Evolutionary conservation across 768 basidiomycete species (phyloP).

Genomic region (Podaxis carcinomalis): DNA sequence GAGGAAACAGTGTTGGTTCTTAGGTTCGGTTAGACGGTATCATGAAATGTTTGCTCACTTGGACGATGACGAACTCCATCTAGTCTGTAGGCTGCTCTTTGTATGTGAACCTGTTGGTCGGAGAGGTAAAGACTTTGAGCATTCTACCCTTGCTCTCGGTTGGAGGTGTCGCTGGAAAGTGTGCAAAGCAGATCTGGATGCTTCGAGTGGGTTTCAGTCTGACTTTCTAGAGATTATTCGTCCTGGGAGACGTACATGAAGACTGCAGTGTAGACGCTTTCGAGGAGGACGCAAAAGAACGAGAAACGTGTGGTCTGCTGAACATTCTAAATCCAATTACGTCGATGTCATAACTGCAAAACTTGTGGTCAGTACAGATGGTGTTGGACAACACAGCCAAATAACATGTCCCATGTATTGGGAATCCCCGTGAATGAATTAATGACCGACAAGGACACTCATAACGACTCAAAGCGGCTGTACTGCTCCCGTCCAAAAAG

Average conservation of each 20-base stretch:
- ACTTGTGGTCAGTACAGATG: neutral
- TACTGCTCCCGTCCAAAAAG: neutral
- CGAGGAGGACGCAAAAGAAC: neutral
- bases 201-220: neutral
- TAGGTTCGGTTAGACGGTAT: neutral
- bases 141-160: neutral
- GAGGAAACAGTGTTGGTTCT: neutral
- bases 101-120: neutral
- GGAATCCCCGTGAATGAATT: neutral
- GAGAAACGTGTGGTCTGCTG: neutral
- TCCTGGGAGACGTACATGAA: neutral
- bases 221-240: neutral
- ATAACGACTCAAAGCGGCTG: neutral
- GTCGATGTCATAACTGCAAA: neutral
- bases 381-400: constrained; percentile 1
- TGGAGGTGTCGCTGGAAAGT: neutral
- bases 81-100: neutral
- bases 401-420: neutral
- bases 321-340: neutral
- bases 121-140: neutral
- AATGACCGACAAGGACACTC: neutral
- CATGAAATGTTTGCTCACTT: neutral
- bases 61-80: constrained; percentile 6
- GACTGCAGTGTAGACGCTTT: neutral
- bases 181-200: neutral